Evolutionary conservation across 148 eudicot genomes (phyloP).

Genomic region (Linanthus parryae): DNA sequence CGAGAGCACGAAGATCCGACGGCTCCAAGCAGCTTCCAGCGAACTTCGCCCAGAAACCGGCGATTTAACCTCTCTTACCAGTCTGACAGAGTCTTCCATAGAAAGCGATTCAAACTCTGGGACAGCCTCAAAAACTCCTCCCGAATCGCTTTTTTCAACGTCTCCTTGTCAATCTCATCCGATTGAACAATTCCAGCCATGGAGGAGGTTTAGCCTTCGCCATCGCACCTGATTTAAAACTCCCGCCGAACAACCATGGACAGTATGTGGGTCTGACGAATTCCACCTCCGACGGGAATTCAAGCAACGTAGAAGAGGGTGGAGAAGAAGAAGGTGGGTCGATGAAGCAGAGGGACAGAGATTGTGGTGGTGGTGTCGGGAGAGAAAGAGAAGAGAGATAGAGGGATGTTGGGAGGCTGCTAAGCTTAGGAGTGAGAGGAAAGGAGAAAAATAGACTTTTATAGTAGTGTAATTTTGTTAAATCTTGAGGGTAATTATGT

Average conservation of each 20-base stretch:
- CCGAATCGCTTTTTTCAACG: conserved; percentile 46
- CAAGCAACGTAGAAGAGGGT: too few species aligned
- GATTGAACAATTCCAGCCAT: conserved; percentile 6
- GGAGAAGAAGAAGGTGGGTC: too few species aligned
- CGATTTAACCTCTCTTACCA: conserved; percentile 15
- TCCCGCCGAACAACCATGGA: conserved; percentile 41
- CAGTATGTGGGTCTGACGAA: conserved; percentile 63
- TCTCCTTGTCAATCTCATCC: conserved; percentile 45
- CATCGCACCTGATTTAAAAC: conserved; percentile 30
- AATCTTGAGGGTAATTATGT: too few species aligned
- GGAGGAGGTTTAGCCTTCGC: conserved; percentile 74
- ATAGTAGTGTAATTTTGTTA: too few species aligned
- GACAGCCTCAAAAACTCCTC: conserved; percentile 4
- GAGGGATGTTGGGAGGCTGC: too few species aligned
- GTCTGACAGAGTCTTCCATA: conserved; percentile 43
- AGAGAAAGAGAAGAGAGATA: too few species aligned
- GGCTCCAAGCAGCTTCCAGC: too few species aligned
- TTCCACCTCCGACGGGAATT: conserved; percentile 34
- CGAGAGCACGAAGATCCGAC: too few species aligned
- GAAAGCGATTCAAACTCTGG: conserved; percentile 41
- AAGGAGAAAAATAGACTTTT: too few species aligned
- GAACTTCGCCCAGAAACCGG: conserved; percentile 58
- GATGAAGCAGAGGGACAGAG: too few species aligned
- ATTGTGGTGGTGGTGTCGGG: too few species aligned
- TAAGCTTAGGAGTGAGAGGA: too few species aligned